Base-by-base conservation (phyloP, 768 basidiomycete genomes). In the Hygrocybe punicea region DNA sequence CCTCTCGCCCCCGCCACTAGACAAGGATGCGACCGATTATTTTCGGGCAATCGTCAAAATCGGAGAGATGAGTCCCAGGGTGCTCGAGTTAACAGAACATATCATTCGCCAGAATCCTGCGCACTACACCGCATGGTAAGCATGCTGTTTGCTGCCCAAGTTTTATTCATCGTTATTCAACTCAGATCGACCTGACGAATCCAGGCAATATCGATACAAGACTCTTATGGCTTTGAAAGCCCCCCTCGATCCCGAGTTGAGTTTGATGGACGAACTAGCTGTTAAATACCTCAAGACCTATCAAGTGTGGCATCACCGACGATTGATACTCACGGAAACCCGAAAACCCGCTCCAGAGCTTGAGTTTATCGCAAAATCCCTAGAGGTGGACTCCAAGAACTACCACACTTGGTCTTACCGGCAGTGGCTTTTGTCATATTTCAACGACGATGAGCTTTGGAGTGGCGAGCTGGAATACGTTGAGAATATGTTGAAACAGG, bases 371-470 rank as follows among this genome's bases (percentile, higher is more conserved):
- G 81, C 85, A 51, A 71, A 75, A 55, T 85, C 85, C 1, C 82
- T 99, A 29, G 73, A 81, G 7, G 79, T 73, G 19, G 97, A 99
- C 67, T 73, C 84, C 45, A 99, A 99, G 82, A 99, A 99, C 76
- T 99, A 99, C 70, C 96, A 98, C 71, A 98, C 97, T 0, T 99
- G 97, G 97, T 91, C 91, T 7, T 96, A 98, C 71, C 82, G 96
- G 6, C 95, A 99, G 70, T 98, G 94, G 93, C 70, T 94, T 11
- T 83, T 97, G 42, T 86, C 90, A 8, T 84, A 87, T 67, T 95
- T 95, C 76, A 84, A 86, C 63, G 79, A 85, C 56, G 78, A 82
- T 35, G 78, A 71, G n/a, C 63, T 93, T 60, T 93, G 91, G 91
- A 72, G 61, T 1, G 79, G 77, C 13, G 93, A 96, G 72, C 75